Conservation (phyloP, 2,329 filamentous ascomycete species). For the Xylariomycetidae sp. region DNA sequence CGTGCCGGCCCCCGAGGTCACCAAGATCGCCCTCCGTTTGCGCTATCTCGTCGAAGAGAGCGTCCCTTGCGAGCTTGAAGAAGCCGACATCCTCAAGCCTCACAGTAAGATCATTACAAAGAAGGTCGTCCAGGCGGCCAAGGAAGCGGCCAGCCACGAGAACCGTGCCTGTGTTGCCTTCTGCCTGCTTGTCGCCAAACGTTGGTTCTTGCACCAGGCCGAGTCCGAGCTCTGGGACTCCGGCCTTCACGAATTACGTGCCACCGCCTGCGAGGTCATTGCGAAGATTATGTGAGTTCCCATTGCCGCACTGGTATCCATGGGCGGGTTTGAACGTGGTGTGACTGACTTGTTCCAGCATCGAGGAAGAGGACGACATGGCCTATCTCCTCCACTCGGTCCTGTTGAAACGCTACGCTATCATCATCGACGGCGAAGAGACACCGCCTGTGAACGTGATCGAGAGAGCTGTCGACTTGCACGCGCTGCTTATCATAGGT, state of each 20-base stretch:
- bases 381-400: constrained; percentile 74
- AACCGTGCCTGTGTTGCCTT: constrained; percentile 77
- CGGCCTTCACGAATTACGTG: constrained; percentile 71
- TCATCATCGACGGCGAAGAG: constrained; percentile 63
- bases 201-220: constrained; percentile 76
- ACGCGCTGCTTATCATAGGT: constrained; percentile 82
- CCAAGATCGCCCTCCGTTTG: constrained; percentile 80
- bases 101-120: constrained; percentile 82
- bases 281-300: constrained; percentile 65
- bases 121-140: constrained; percentile 73
- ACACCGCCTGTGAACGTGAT: constrained; percentile 80
- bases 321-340: no score
- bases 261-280: constrained; percentile 81
- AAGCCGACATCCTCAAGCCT: constrained; percentile 65
- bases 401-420: constrained; percentile 83
- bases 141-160: constrained; percentile 70
- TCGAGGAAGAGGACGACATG: constrained; percentile 77
- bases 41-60: constrained; percentile 87
- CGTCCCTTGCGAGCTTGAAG: constrained; percentile 83
- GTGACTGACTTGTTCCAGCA: no score
- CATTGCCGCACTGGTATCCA: no score
- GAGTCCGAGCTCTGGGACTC: constrained; percentile 85
- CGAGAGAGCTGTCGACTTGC: constrained; percentile 88
- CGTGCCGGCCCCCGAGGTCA: constrained; percentile 73
- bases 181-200: constrained; percentile 65